These are phyloP conservation scores for Posidonia oceanica DNA, from an alignment of 116 monocot species.

Conservation along the genomic window DNA sequence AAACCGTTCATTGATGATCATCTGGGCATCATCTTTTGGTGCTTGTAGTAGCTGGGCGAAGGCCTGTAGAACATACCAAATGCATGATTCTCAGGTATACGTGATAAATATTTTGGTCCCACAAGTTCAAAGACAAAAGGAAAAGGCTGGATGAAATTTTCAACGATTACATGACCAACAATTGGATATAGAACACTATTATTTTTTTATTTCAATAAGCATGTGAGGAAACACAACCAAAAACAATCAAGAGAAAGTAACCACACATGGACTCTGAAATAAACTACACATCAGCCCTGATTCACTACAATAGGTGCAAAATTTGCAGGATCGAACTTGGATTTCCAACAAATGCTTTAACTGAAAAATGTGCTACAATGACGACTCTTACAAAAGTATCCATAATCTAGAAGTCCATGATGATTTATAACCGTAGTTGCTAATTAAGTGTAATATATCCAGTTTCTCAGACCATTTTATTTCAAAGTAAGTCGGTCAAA, in stretches of 20 bases:
- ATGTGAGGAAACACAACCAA: too few relatives aligned
- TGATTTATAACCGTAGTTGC: too few relatives aligned
- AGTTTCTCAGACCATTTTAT: too few relatives aligned
- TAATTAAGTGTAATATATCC: too few relatives aligned
- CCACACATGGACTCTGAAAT: not conserved
- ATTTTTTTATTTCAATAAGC: too few relatives aligned
- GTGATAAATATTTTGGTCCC: too few relatives aligned
- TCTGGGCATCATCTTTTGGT: slow-evolving; percentile 76
- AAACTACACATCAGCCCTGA: not conserved
- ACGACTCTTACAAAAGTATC: too few relatives aligned
- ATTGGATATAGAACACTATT: too few relatives aligned
- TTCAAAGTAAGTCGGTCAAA: too few relatives aligned
- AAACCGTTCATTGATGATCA: slow-evolving; percentile 77
- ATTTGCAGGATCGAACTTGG: not conserved
- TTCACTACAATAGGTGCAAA: not conserved
- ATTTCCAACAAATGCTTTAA: not conserved
- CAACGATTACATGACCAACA: not conserved
- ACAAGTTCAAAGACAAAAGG: not conserved
- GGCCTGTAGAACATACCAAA: slow-evolving; percentile 31
- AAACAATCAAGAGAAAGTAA: too few relatives aligned
- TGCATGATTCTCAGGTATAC: not conserved
- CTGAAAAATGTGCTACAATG: too few relatives aligned
- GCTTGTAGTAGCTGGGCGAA: slow-evolving; percentile 84
- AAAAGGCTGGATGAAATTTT: not conserved
- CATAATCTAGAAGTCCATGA: too few relatives aligned